phyloP scores from a whole-genome alignment of 345 rosid genomes.

The Dimocarpus longan region DNA sequence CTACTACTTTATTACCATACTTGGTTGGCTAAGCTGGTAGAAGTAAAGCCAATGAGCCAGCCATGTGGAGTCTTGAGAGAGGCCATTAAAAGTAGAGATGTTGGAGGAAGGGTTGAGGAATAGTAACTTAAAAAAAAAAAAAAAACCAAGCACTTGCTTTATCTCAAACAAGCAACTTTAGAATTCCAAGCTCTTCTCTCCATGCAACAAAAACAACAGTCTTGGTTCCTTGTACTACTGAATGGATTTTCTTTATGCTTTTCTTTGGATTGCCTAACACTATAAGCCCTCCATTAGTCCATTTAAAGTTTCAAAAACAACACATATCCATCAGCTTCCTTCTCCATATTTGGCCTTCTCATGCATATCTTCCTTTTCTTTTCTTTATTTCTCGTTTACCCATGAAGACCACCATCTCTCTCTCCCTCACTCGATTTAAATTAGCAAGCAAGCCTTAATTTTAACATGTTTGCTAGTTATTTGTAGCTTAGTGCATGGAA shows the following conservation, averaged over 20 bases:
- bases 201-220: constrained; percentile 30
- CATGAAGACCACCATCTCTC: constrained; percentile 14
- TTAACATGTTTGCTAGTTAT: neutral
- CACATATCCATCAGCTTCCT: constrained; percentile 1
- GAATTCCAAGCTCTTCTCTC: constrained; percentile 50
- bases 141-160: constrained; percentile 36
- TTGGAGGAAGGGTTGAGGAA: constrained; percentile 29
- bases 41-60: constrained; percentile 32
- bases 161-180: constrained; percentile 29
- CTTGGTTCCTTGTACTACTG: constrained; percentile 37
- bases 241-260: constrained; percentile 41
- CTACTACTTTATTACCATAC: neutral
- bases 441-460: constrained; percentile 13
- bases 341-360: constrained; percentile 20
- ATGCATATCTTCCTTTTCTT: neutral
- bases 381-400: constrained; percentile 26
- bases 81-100: constrained; percentile 49
- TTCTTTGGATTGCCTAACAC: constrained; percentile 30
- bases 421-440: constrained; percentile 20
- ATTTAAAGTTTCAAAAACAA: constrained; percentile 15
- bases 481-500: neutral
- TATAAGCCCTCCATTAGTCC: constrained; percentile 24
- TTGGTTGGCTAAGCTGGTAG: constrained; percentile 20
- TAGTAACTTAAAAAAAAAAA: constrained; percentile 19
- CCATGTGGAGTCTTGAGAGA: constrained; percentile 3